Evolutionary conservation across 2,329 filamentous ascomycete genomes (phyloP), one percentile per base, ranked within the genome.

Genomic region (Aspergillus piperis): DNA sequence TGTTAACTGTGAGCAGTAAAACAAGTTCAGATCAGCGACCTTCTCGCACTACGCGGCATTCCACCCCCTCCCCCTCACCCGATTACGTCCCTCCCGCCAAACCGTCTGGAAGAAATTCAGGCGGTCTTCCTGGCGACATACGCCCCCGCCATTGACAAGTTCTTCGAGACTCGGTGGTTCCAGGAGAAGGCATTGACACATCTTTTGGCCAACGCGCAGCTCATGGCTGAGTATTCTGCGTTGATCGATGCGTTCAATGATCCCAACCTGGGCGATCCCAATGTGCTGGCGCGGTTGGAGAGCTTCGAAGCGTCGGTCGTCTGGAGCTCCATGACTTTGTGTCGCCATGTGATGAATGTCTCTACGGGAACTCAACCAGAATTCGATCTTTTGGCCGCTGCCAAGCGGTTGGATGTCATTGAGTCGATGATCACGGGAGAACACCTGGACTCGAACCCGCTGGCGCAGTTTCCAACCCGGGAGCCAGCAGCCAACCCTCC

Each of bases 111-210:
- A 67, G 88, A 92, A 71, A 86, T 92, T 60, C 87, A 86, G 64
- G 84, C 84, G 62, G 79, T 94, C 15, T 96, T 90, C 75, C 84
- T 86, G 67, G 88, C 89, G 65, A 88, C 92, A 64, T 96, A 95
- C 73, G 89, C 88, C 3, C 84, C 84, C 1, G 89, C 87, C 7
- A 84, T 95, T 50, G 88, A 91, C 74, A 84, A 84, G 53, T 88
- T 95, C 63, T 84, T 96, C 63, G 93, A 97, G 74, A 90, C 91
- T 6, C 84, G 83, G 27, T 98, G 93, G 93, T 97, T 91, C 77
- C 85, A 80, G 25, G 78, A 77, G 39, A 81, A 81, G 65, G 84
- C 82, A 57, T 78, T 83, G 57, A 73, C 73, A n/a, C 77, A 81
- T 55, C 75, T 90, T 2, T 76, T 86, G 60, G 77, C 75, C 38